Evolutionary conservation across 1,284 basidiomycete genomes (phyloP).

Genomic region (Heterobasidion occidentale): DNA sequence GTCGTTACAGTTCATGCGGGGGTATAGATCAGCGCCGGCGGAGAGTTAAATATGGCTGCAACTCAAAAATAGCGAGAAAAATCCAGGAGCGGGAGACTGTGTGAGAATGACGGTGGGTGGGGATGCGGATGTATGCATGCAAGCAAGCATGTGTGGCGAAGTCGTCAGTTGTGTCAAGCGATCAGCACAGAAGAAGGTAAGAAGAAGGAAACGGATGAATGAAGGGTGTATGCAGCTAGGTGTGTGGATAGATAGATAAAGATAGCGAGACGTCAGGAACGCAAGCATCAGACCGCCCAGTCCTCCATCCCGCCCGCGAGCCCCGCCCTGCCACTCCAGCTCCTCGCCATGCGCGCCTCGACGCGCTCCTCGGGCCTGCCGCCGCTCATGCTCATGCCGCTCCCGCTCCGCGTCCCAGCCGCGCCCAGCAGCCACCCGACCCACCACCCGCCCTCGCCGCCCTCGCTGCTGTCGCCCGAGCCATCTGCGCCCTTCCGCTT

Average conservation of each 20-base stretch:
- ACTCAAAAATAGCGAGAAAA: too few species aligned
- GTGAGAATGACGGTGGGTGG: too few species aligned
- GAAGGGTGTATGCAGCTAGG: neutral
- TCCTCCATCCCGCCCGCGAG: conserved; percentile 44
- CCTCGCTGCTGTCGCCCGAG: conserved; percentile 12
- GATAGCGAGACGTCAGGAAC: neutral
- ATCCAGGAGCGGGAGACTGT: too few species aligned
- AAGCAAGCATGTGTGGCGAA: too few species aligned
- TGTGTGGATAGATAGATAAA: neutral
- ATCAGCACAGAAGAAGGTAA: too few species aligned
- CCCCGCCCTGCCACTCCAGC: conserved; percentile 37
- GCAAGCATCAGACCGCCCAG: conserved; percentile 39
- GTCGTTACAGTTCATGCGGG: too few species aligned
- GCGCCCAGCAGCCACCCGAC: conserved; percentile 31
- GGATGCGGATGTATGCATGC: too few species aligned
- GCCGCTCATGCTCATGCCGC: conserved; percentile 16
- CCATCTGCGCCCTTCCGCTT: conserved; percentile 13
- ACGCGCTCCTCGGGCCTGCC: conserved; percentile 34
- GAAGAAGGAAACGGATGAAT: neutral
- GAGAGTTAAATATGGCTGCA: too few species aligned
- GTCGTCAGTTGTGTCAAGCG: too few species aligned
- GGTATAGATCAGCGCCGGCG: too few species aligned
- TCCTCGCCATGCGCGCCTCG: conserved; percentile 37
- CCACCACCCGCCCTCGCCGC: conserved; percentile 37
- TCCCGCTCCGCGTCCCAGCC: conserved; percentile 15